These are phyloP conservation scores for Brassica nigra DNA, from an alignment of 345 rosid genomes.

Conservation along the genomic window DNA sequence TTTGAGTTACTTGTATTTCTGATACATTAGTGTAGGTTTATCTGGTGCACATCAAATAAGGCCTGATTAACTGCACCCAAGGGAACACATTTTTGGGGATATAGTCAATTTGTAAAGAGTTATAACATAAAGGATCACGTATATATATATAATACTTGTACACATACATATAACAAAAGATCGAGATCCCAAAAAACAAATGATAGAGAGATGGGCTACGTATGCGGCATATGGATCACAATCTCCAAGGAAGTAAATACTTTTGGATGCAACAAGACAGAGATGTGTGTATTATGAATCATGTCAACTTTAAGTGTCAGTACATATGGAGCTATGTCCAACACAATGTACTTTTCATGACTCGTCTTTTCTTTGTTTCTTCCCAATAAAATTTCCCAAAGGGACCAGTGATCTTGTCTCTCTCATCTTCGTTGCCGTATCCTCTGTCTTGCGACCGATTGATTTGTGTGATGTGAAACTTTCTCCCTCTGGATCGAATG, in stretches of 20 bases:
- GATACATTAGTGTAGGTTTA: no score
- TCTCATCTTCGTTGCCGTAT: constrained; percentile 34
- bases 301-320: constrained; percentile 30
- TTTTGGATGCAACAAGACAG: constrained; percentile 37
- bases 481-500: constrained; percentile 15
- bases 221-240: constrained; percentile 44
- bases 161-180: not conserved
- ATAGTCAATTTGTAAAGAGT: constrained; percentile 16
- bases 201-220: constrained; percentile 43
- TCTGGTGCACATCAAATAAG: no score
- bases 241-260: constrained; percentile 37
- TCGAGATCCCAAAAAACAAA: constrained; percentile 27
- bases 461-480: constrained; percentile 33
- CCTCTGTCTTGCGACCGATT: constrained; percentile 37
- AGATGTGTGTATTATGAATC: constrained; percentile 2
- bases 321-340: constrained; percentile 38
- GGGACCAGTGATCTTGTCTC: constrained; percentile 37
- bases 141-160: not conserved
- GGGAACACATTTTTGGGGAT: not conserved
- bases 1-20: no score
- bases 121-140: constrained; percentile 14
- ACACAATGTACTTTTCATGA: constrained; percentile 45
- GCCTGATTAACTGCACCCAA: not conserved
- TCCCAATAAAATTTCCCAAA: constrained; percentile 34
- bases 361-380: constrained; percentile 36